Percentiles rank a stretch among this genome's conserved stretches.
These are phyloP conservation scores for Kockovaella imperatae DNA, from an alignment of 768 basidiomycete genomes.

Conservation along the genomic window DNA sequence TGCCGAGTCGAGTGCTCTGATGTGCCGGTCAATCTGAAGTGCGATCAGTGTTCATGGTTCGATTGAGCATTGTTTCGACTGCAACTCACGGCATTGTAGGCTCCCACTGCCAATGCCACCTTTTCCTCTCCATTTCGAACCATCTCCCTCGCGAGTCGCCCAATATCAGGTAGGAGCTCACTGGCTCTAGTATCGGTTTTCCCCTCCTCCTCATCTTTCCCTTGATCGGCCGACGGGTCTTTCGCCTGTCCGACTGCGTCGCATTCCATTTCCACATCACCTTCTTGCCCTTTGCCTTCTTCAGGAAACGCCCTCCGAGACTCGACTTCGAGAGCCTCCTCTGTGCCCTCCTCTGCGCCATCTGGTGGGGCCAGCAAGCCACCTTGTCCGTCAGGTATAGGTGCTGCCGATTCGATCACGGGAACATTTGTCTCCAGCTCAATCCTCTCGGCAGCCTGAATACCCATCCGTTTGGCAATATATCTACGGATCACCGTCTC, in stretches of 20 bases:
- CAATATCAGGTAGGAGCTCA: slow-evolving; percentile 36
- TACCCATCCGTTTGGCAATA: slow-evolving; percentile 4
- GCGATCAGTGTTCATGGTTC: background rate
- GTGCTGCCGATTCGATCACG: slow-evolving; percentile 7
- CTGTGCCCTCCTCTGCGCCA: too few relatives aligned
- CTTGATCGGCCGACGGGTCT: too few relatives aligned
- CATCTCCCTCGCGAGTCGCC: slow-evolving; percentile 33
- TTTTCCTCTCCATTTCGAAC: slow-evolving; percentile 43
- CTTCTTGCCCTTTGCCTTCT: too few relatives aligned
- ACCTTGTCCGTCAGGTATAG: slow-evolving; percentile 18
- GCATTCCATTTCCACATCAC: too few relatives aligned
- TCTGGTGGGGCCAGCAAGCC: too few relatives aligned
- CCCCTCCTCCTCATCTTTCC: background rate
- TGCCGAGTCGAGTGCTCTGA: slow-evolving; percentile 43
- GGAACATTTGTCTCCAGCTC: background rate
- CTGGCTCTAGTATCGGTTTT: background rate
- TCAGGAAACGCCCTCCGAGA: too few relatives aligned
- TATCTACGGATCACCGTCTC: slow-evolving; percentile 30
- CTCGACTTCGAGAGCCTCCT: too few relatives aligned
- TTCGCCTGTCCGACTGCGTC: too few relatives aligned
- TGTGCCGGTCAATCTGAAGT: slow-evolving; percentile 42
- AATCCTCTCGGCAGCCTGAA: background rate
- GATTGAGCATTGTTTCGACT: background rate
- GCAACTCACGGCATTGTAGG: slow-evolving; percentile 40
- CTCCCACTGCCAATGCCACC: slow-evolving; percentile 41